Evolutionary conservation across 179 eudicot genomes (phyloP), one percentile per base, ranked within the genome.

Genomic region (Sideroxylon spinosum): DNA sequence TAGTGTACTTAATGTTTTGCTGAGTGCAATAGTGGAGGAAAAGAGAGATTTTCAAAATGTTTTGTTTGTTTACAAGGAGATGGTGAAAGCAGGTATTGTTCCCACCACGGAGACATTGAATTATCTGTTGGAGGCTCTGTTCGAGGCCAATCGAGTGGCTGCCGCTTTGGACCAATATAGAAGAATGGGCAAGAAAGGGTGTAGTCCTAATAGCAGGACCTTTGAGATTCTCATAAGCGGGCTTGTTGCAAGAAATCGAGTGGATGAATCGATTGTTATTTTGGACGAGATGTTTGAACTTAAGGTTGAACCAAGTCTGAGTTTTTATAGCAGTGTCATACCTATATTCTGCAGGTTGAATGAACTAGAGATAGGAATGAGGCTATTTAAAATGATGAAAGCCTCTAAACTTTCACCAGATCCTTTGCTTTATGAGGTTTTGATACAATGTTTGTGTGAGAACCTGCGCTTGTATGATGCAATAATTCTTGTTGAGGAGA

Each of bases 41-140:
- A 82, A 85, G 77, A 81, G 83, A 72, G 93, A 78, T 28, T 88
- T 90, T 80, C 80, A 84, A 26, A 84, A 88, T 56, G 84, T 90
- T 19, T 46, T 90, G 74, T 81, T 89, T 71, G 82, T 92, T 14
- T 92, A 92, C 62, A 89, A 90, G 85, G 94, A 92, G 77, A 87
- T 90, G 94, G 94, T 90, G 82, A 92, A 90, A 76, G 85, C 89
- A 2, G 83, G 88, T 71, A 80, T 72, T 81, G 75, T 73, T 74
- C 97, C 94, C 6, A 82, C 60, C 73, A 80, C 87, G 32, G 88
- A 90, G 59, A 90, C 91, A 9, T 73, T 92, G 82, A 92, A 92
- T 83, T 81, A 69, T 85, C 69, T 92, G 57, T 68, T 92, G 67
- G 89, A 91, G 80, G 86, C 88, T 72, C 81, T 87, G 64, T 86